Conservation (phyloP, 768 basidiomycete genomes). For the Tulasnella sp. region DNA sequence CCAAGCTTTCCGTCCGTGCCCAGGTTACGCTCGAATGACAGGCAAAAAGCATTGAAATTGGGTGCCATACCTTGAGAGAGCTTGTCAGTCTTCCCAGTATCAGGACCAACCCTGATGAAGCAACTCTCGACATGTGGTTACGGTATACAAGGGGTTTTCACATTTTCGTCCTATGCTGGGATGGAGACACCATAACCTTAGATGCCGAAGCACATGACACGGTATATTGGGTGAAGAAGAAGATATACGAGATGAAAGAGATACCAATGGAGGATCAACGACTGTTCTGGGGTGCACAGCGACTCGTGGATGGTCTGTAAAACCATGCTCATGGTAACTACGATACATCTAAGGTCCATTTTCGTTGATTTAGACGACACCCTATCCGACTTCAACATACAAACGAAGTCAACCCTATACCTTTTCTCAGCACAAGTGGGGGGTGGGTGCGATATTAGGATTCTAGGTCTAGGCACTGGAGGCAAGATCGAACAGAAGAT, state of each 20-base stretch:
- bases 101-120: not conserved
- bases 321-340: too few species aligned
- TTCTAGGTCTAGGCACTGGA: not conserved
- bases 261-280: not conserved
- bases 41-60: not conserved
- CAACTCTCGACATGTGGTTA: not conserved
- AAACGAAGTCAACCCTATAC: too few species aligned
- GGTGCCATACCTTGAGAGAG: not conserved
- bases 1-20: not conserved
- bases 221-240: not conserved
- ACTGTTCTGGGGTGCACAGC: not conserved
- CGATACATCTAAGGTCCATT: too few species aligned
- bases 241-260: not conserved
- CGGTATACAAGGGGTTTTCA: not conserved
- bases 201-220: not conserved
- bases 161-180: not conserved
- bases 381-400: too few species aligned
- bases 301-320: not conserved
- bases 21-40: not conserved
- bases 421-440: too few species aligned
- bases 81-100: not conserved
- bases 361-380: too few species aligned
- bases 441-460: not conserved
- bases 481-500: slow-evolving; percentile 3
- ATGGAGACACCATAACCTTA: not conserved